A percentile compares a stretch with the other conserved stretches of the same genome.
phyloP scores from a whole-genome alignment of 495 filamentous ascomycete species.

The Penicillium alfredii region DNA sequence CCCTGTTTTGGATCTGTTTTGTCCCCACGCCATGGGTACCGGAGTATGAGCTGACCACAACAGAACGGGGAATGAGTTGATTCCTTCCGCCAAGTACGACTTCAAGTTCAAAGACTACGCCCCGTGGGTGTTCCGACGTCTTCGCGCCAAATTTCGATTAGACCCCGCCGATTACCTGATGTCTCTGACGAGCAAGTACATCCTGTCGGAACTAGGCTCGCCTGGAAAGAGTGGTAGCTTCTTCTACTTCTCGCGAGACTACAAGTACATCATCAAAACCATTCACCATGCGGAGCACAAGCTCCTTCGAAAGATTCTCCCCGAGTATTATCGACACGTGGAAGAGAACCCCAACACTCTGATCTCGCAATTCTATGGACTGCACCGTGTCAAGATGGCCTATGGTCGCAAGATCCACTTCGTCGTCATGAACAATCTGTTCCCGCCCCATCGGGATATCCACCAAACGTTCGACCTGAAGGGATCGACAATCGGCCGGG shows the following conservation, averaged over 20 bases:
- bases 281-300: conserved; percentile 97
- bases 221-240: conserved; percentile 98
- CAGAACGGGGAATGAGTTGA: conserved; percentile 92
- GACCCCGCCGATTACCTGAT: conserved; percentile 98
- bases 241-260: conserved; percentile 99
- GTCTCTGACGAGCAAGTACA: conserved; percentile 98
- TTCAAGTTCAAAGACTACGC: conserved; percentile 99
- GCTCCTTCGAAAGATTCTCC: conserved; percentile 83
- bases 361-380: conserved; percentile 95
- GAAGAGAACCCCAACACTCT: conserved; percentile 91
- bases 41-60: conserved; percentile 10
- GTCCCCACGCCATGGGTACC: neutral
- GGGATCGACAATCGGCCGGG: conserved; percentile 91
- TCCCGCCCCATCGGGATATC: conserved; percentile 95
- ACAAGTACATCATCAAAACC: conserved; percentile 99
- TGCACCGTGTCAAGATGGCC: conserved; percentile 97
- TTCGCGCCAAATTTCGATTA: conserved; percentile 80
- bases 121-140: conserved; percentile 95
- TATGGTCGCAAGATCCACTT: conserved; percentile 99
- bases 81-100: conserved; percentile 97
- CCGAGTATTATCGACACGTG: conserved; percentile 92
- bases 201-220: conserved; percentile 92
- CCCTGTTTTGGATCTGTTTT: neutral
- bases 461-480: conserved; percentile 97
- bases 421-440: conserved; percentile 99